Evolutionary conservation across 495 filamentous ascomycete genomes (phyloP).

Genomic region (Hyaloscypha bicolor): DNA sequence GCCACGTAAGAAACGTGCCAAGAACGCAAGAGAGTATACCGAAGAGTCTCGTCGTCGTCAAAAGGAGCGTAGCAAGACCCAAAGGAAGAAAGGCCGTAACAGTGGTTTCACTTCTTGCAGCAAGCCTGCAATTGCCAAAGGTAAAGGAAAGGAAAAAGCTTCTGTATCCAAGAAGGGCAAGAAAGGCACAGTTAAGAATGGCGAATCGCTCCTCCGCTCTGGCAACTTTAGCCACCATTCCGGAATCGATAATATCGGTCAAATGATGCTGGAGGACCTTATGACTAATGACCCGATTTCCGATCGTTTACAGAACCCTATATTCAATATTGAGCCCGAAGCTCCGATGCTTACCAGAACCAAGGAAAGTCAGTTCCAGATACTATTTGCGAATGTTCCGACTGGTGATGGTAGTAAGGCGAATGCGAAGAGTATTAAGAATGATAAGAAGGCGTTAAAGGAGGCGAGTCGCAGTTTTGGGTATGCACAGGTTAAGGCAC

Average conservation of each 20-base stretch:
- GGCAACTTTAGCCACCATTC: background rate
- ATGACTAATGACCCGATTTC: slow-evolving; percentile 25
- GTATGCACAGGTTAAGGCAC: slow-evolving; percentile 34
- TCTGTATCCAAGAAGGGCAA: background rate
- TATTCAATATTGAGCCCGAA: slow-evolving; percentile 23
- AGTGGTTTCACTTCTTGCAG: background rate
- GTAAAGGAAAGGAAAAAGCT: slow-evolving; percentile 11
- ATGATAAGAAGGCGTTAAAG: slow-evolving; percentile 28
- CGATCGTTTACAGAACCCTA: slow-evolving; percentile 21
- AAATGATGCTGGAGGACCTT: slow-evolving; percentile 23
- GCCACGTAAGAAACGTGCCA: slow-evolving; percentile 17
- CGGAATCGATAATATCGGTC: slow-evolving; percentile 14
- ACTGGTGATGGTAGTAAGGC: background rate
- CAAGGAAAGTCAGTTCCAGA: slow-evolving; percentile 26
- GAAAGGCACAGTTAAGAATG: slow-evolving; percentile 2
- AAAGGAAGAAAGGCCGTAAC: slow-evolving; percentile 18
- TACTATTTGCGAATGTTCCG: slow-evolving; percentile 28
- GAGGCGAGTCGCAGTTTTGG: slow-evolving; percentile 47
- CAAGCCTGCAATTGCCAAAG: background rate
- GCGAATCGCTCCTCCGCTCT: background rate
- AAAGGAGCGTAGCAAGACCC: slow-evolving; percentile 22
- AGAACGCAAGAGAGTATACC: slow-evolving; percentile 23
- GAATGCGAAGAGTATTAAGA: background rate
- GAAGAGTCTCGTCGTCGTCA: background rate
- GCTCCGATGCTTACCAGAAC: background rate